Evolutionary conservation across 257 asterid species (phyloP), one percentile per base, ranked within the genome.

Genomic region (Scutellaria minor): DNA sequence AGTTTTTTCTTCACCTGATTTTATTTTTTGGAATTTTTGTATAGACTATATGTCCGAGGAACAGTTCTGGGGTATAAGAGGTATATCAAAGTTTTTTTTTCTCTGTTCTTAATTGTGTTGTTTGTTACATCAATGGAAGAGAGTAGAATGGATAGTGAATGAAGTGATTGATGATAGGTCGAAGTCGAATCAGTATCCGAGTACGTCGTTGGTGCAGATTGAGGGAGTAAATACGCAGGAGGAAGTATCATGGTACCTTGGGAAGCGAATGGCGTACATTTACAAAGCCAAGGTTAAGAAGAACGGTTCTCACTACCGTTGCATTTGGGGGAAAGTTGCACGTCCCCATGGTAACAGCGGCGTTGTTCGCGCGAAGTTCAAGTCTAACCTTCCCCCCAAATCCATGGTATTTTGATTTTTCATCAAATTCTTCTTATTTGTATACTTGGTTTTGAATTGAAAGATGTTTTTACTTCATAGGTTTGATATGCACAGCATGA

Each of bases 331-430:
- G 0, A 87, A 85, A 71, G 89, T 88, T 10, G 50, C 84, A 5
- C 83, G 88, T 37, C 94, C 94, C 2, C 94, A 88, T 48, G 91
- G 94, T 8, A 88, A 88, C 85, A 85, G 94, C 35, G 94, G 94
- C 3, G 89, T 88, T 8, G 94, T 88, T 31, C 84, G 94, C 14
- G 86, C 94, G 31, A 88, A 85, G 80, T 88, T 88, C 83, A 88
- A 79, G 79, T 88, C 94, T 6, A 88, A 88, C 48, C 87, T 88
- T 40, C 94, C 93, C 6, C 90, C 93, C 0, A 87, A 85, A 59
- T 85, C 90, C 46, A 85, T 80, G 87, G 87, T 83, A 72, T 39
- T 1, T 18, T 18, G 0, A 18, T 18, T 18, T 31, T 35, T 39
- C 15, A 7, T 46, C 50, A 2, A 48, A 41, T 5, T 27, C 1